These are phyloP conservation scores for Martiniozyma asiatica DNA, from an alignment of 1,139 yeast genomes.

Conservation along the genomic window DNA sequence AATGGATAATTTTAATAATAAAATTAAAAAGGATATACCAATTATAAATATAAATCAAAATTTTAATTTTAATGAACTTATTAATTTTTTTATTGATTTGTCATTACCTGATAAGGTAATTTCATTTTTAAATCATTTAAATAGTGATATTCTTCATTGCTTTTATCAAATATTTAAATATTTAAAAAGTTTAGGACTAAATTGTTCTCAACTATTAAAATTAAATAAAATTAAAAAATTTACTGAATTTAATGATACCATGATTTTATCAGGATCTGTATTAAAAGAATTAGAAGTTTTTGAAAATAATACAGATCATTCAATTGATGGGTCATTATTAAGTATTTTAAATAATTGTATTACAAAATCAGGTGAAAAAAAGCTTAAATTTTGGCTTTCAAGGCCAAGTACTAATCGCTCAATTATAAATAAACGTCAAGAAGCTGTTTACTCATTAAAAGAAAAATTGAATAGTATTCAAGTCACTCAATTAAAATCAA, in stretches of 20 bases:
- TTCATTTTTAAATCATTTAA: slow-evolving; percentile 8
- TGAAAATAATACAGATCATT: slow-evolving; percentile 44
- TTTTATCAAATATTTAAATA: slow-evolving; percentile 39
- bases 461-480: slow-evolving; percentile 19
- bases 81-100: slow-evolving; percentile 6
- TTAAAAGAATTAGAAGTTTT: slow-evolving; percentile 65
- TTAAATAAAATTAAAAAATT: slow-evolving; percentile 42
- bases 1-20: slow-evolving; percentile 1
- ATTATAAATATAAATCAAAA: slow-evolving; percentile 5
- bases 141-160: slow-evolving; percentile 22
- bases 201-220: slow-evolving; percentile 43
- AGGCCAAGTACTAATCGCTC: slow-evolving; percentile 49
- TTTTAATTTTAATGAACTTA: slow-evolving; percentile 1
- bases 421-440: slow-evolving; percentile 45
- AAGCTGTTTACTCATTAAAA: slow-evolving; percentile 50
- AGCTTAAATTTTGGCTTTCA: slow-evolving; percentile 60
- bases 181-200: slow-evolving; percentile 51
- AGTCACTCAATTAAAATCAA: slow-evolving; percentile 38
- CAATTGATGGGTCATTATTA: slow-evolving; percentile 54
- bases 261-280: slow-evolving; percentile 62
- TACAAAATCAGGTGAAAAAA: slow-evolving; percentile 63
- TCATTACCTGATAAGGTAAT: slow-evolving; percentile 7
- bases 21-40: slow-evolving; percentile 2
- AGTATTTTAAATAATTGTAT: slow-evolving; percentile 75
- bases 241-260: slow-evolving; percentile 32